These are phyloP conservation scores for Epichloe festucae DNA, from an alignment of 2,329 filamentous ascomycete genomes.

Conservation along the genomic window DNA sequence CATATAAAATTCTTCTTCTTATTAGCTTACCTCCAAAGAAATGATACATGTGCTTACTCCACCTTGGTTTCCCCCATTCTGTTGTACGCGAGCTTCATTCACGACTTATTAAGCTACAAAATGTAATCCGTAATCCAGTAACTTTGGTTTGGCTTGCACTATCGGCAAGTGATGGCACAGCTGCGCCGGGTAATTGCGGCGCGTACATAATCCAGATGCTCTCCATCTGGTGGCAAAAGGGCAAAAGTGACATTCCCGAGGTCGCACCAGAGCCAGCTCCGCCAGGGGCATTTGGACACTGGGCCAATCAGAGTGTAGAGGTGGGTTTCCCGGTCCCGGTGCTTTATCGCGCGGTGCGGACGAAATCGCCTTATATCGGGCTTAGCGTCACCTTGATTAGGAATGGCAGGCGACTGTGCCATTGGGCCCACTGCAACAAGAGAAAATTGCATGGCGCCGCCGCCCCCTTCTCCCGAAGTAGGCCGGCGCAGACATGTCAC, in stretches of 20 bases:
- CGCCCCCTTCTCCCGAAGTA: not conserved
- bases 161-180: too few species aligned
- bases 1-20: too few species aligned
- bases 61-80: too few species aligned
- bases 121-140: too few species aligned
- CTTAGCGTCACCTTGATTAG: not conserved
- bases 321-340: slow-evolving; percentile 5
- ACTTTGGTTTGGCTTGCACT: too few species aligned
- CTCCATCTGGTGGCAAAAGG: not conserved
- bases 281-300: not conserved
- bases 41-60: too few species aligned
- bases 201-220: not conserved
- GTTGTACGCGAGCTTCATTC: too few species aligned
- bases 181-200: not conserved
- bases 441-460: slow-evolving; percentile 1
- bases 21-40: too few species aligned
- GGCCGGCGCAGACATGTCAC: not conserved
- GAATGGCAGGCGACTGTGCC: slow-evolving; percentile 5
- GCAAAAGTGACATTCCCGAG: not conserved
- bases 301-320: slow-evolving; percentile 5
- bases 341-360: slow-evolving; percentile 7
- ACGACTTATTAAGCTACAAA: too few species aligned
- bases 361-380: not conserved
- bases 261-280: too few species aligned
- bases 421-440: not conserved